Base-by-base conservation (phyloP, 2,329 filamentous ascomycete genomes). In the Ophiostoma pallidulum region DNA sequence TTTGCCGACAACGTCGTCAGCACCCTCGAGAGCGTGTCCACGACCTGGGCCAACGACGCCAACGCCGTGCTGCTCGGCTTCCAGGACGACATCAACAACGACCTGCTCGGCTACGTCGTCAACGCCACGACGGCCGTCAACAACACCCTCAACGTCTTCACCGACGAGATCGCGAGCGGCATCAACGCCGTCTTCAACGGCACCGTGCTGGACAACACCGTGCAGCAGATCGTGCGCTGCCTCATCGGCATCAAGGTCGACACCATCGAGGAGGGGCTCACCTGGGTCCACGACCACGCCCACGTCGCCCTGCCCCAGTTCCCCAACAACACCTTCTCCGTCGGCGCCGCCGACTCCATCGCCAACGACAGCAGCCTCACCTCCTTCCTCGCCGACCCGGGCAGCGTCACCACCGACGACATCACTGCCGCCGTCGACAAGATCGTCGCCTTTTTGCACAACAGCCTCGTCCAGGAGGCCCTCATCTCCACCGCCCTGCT, bases 241-340 rank as follows among this genome's bases (percentile, higher is more conserved):
- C 73, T 97, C n/a, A 79, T 97, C 54, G 80, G 83, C 8, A 73
- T 94, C 59, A 97, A 97, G 70, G 75, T 97, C 53, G 80, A 86
- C 55, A 77, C 81, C 19, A 79, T 98, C 54, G 80, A 97, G 63
- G 83, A 85, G 60, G 92, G 85, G 12, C 73, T 97, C n/a, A 94
- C 86, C 1, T 98, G 91, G 91, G 85, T 95, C 10, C 78, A 86
- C 58, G 83, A 97, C 56, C 71, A 97, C 61, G 88, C 92, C 4
- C 78, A 92, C 52, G 75, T 98, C 57, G 71, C 78, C 51, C 84
- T 98, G 57, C 92, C 92, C 0, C 66, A 77, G 45, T 80, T 97
- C 51, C 72, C 78, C 22, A 83, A 86, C 57, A 76, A 95, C 61
- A 86, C 85, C 1, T 94, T 97, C 67, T 91, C 86, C 50, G 69